A percentile compares a stretch with the other conserved stretches of the same genome.
These are phyloP conservation scores for Backusella psychrophila DNA, from an alignment of 192 early-diverging fungal genomes.

Conservation along the genomic window DNA sequence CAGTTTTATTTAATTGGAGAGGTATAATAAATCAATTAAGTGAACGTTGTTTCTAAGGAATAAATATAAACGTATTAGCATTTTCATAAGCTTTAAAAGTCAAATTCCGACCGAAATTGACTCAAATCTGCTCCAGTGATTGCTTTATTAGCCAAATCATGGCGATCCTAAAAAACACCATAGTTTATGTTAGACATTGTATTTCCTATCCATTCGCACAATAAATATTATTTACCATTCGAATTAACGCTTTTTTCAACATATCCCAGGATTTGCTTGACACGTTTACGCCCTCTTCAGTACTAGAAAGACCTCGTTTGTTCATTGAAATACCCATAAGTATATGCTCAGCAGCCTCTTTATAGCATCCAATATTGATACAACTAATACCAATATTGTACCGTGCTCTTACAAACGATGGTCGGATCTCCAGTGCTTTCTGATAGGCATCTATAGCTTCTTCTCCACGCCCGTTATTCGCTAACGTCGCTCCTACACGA, in stretches of 20 bases:
- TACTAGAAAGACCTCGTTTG: conserved; percentile 14
- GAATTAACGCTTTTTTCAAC: conserved; percentile 51
- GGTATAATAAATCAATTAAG: neutral
- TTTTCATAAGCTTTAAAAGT: conserved; percentile 40
- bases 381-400: conserved; percentile 96
- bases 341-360: conserved; percentile 92
- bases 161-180: conserved; percentile 41
- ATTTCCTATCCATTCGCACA: neutral
- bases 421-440: conserved; percentile 89
- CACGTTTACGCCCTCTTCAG: conserved; percentile 50
- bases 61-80: neutral
- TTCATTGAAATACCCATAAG: conserved; percentile 72
- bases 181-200: neutral
- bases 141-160: conserved; percentile 54
- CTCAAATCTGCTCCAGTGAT: conserved; percentile 44
- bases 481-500: conserved; percentile 93
- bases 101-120: conserved; percentile 57
- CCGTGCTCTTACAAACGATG: conserved; percentile 91
- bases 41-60: neutral
- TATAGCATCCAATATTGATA: conserved; percentile 90
- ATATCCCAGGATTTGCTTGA: conserved; percentile 64
- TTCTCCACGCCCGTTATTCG: conserved; percentile 75
- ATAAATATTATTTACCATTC: conserved; percentile 41
- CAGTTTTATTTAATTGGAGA: neutral
- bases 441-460: conserved; percentile 95